Base-by-base conservation (phyloP, 2,329 filamentous ascomycete genomes). In the Aspergillus quadrilineatus region DNA sequence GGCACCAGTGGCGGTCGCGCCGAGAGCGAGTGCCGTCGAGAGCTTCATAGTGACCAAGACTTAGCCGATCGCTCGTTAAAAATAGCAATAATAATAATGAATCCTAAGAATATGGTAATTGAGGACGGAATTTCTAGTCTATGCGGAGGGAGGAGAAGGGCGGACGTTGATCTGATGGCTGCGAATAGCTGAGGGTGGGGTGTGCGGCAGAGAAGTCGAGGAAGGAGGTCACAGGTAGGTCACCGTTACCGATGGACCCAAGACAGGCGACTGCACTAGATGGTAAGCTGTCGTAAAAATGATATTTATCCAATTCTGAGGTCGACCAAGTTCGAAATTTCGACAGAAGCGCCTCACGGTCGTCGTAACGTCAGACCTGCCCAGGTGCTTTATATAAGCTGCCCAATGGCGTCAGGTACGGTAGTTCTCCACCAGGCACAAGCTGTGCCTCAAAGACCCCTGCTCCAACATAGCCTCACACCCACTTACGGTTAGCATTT, bases 21-120 rank as follows among this genome's bases (percentile, higher is more conserved):
- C 58, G 43, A 75, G 66, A 61, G 68, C 70, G 49, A 76, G 59
- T 41, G 68, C 62, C 44, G 60, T 22, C 22, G 22, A 57, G 54
- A 73, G 60, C 65, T 73, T 76, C 74, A 77, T 77, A n/a, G 37
- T 67, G 55, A 9, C 6, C 29, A 36, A 48, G 15, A 46, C 22
- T 53, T 36, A 32, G 15, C n/a, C 6, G 28, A 29, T 9, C n/a
- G 37, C 12, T 32, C 14, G 26, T 4, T 54, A 28, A 26, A 26
- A 17, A 54, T 42, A 54, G 22, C 22, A 22, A 26, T 6, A 41
- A 29, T 36, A 45, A 37, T 26, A n/a, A 52, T 50, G 28, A 12
- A 2, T 34, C 15, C 12, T 42, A 48, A 46, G n/a, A 12, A 48
- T 48, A 54, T 17, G 14, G 17, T 15, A 10, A 37, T 37, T 14